A percentile compares a stretch with the other conserved stretches of the same genome.
Evolutionary conservation across 192 early-diverging fungal species (phyloP).

Genomic region (Chytriomyces hyalinus): DNA sequence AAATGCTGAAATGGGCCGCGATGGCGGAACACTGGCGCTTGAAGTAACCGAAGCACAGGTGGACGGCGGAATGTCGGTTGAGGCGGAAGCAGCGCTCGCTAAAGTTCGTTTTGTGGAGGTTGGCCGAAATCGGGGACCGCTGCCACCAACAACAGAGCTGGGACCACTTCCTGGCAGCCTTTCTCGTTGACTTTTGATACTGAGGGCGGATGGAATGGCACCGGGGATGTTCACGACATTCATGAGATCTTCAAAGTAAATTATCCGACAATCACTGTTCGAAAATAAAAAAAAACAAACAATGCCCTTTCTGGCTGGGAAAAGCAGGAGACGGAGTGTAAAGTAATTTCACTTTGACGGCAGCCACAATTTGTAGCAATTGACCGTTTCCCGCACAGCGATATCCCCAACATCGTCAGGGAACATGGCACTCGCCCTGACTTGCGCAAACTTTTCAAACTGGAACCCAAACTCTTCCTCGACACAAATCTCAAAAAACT

Average conservation of each 20-base stretch:
- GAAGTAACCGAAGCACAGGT: not conserved
- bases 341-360: too few species aligned
- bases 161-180: not conserved
- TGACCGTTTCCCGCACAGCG: constrained; percentile 77
- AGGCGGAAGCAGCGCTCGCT: not conserved
- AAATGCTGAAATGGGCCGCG: not conserved
- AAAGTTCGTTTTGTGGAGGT: not conserved
- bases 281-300: too few species aligned
- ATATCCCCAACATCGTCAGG: constrained; percentile 82
- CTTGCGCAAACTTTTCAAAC: constrained; percentile 69
- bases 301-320: too few species aligned
- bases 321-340: too few species aligned
- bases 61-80: not conserved
- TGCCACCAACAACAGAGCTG: not conserved
- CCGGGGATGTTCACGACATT: too few species aligned
- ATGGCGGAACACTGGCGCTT: not conserved
- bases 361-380: constrained; percentile 70
- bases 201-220: too few species aligned
- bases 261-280: too few species aligned
- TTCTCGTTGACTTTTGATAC: not conserved
- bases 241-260: too few species aligned
- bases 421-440: constrained; percentile 84
- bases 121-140: not conserved
- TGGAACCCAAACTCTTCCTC: constrained; percentile 69
- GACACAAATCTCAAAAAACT: constrained; percentile 79